Evolutionary conservation across 345 rosid genomes (phyloP).

Genomic region (Populus simonii): DNA sequence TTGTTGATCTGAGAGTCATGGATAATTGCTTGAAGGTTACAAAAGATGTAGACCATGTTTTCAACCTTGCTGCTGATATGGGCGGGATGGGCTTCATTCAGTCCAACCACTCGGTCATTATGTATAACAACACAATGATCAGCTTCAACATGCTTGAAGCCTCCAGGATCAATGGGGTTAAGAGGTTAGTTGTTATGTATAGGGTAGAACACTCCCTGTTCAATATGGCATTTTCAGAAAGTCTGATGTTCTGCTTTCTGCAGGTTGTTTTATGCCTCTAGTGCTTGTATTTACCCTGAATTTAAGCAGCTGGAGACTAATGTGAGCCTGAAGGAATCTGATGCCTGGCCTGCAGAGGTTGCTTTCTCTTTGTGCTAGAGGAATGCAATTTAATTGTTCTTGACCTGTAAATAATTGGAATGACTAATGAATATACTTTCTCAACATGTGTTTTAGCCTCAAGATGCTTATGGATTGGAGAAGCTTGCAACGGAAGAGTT

Average conservation of each 20-base stretch:
- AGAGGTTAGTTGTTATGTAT: constrained; percentile 50
- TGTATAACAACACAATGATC: constrained; percentile 99
- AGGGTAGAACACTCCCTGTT: not conserved
- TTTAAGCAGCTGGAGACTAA: constrained; percentile 97
- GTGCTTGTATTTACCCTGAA: constrained; percentile 98
- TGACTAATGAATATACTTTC: not conserved
- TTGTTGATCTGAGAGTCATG: constrained; percentile 94
- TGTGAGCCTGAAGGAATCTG: constrained; percentile 97
- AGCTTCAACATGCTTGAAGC: constrained; percentile 99
- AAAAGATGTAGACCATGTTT: constrained; percentile 71
- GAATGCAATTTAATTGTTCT: not conserved
- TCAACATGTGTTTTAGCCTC: constrained; percentile 58
- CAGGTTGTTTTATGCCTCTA: constrained; percentile 98
- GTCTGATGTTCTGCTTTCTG: constrained; percentile 15
- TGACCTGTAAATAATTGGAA: not conserved
- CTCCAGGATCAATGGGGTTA: constrained; percentile 77
- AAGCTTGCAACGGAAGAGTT: constrained; percentile 97
- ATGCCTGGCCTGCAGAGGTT: constrained; percentile 99
- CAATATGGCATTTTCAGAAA: not conserved
- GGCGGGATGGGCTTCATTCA: constrained; percentile 99
- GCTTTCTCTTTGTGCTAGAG: constrained; percentile 17
- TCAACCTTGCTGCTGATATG: constrained; percentile 99
- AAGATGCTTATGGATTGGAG: constrained; percentile 99
- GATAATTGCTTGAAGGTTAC: constrained; percentile 91
- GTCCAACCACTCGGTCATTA: constrained; percentile 95